phyloP scores from a whole-genome alignment of 306 rosid species.

The Acmispon strigosus region DNA sequence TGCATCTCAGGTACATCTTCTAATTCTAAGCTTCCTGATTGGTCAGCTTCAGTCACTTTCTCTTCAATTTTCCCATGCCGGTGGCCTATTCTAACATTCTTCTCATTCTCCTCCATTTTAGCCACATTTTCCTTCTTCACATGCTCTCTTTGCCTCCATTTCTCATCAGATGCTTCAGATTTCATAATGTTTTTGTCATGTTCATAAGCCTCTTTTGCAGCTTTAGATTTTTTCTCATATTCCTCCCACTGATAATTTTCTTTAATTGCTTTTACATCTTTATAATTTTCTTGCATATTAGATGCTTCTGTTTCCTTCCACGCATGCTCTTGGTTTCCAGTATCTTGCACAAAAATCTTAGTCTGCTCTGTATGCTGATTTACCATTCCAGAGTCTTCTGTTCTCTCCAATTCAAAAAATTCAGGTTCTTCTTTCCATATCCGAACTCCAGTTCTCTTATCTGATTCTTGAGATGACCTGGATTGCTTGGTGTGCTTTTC shows the following conservation, averaged over 20 bases:
- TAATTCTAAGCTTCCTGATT: conserved; percentile 26
- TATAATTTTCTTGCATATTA: conserved; percentile 25
- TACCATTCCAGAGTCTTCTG: conserved; percentile 42
- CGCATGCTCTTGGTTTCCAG: conserved; percentile 19
- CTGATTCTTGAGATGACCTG: conserved; percentile 43
- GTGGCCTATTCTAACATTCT: conserved; percentile 13
- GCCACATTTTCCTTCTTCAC: conserved; percentile 37
- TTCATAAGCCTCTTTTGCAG: conserved; percentile 17
- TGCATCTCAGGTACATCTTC: conserved; percentile 24
- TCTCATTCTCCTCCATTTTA: conserved; percentile 27
- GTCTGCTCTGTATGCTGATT: conserved; percentile 28
- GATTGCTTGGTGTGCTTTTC: conserved; percentile 34
- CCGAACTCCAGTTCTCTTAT: conserved; percentile 34
- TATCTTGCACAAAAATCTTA: conserved; percentile 26
- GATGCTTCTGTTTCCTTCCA: conserved; percentile 26
- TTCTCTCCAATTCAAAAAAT: conserved; percentile 70
- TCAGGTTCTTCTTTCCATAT: conserved; percentile 66
- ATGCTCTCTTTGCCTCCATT: conserved; percentile 23
- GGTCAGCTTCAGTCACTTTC: conserved; percentile 23
- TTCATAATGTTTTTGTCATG: conserved; percentile 29
- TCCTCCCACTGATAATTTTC: conserved; percentile 23
- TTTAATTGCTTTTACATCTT: conserved; percentile 14
- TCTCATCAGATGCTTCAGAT: conserved; percentile 33
- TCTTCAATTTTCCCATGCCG: conserved; percentile 25
- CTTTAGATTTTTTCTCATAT: conserved; percentile 32